Percentiles rank a stretch among this genome's conserved stretches.
phyloP scores from a whole-genome alignment of 2,329 filamentous ascomycete species.

The Sporothrix sp. region DNA sequence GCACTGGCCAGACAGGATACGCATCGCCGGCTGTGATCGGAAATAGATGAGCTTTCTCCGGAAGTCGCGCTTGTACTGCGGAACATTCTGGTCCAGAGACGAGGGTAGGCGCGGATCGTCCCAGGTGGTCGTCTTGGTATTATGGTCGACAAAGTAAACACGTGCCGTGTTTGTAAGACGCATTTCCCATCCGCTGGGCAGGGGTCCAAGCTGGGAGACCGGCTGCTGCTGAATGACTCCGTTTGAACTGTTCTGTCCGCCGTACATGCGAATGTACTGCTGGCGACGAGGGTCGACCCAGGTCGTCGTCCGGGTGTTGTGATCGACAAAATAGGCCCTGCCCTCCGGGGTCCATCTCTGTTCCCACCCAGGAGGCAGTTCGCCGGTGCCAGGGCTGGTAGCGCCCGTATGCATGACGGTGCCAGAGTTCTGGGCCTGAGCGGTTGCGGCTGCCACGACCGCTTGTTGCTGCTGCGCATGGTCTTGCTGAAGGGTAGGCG shows the following conservation, averaged over 20 bases:
- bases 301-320: constrained; percentile 94
- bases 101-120: constrained; percentile 93
- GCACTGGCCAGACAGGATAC: constrained; percentile 91
- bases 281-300: constrained; percentile 97
- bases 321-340: constrained; percentile 92
- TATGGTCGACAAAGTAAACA: constrained; percentile 98
- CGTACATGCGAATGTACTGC: constrained; percentile 97
- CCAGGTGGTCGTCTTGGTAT: constrained; percentile 99
- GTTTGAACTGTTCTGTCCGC: constrained; percentile 72
- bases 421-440: constrained; percentile 46
- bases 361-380: constrained; percentile 93
- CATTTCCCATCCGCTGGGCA: constrained; percentile 99
- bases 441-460: constrained; percentile 29
- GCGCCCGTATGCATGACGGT: constrained; percentile 93
- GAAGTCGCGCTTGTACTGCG: constrained; percentile 99
- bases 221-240: constrained; percentile 94
- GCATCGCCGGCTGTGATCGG: constrained; percentile 90
- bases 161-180: constrained; percentile 93
- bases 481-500: constrained; percentile 61
- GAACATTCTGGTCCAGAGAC: constrained; percentile 93
- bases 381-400: constrained; percentile 87
- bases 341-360: constrained; percentile 93
- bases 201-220: constrained; percentile 86
- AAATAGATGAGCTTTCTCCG: constrained; percentile 97
- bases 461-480: constrained; percentile 40